Evolutionary conservation across 1,284 basidiomycete genomes (phyloP), one percentile per base, ranked within the genome.

Genomic region (Tremellales sp.): DNA sequence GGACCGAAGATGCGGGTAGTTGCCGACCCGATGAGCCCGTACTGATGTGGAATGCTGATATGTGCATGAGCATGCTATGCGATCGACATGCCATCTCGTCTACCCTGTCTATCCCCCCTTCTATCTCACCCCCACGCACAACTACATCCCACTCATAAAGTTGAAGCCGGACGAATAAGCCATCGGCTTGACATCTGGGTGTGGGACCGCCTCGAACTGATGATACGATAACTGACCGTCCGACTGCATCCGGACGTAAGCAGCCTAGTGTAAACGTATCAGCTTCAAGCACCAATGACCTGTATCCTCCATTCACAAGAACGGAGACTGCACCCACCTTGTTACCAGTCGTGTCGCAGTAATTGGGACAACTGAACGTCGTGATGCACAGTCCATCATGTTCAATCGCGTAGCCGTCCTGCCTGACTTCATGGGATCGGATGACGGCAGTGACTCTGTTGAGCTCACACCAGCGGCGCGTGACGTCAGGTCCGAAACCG

Each of bases 361-460:
- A 75, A 52, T 75, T 75, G 13, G 73, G 73, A 54, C 72, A 73
- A 41, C 64, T 68, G 52, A 76, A 76, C 6, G 72, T 72, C 10
- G 74, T 76, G 48, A 75, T 73, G 51, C 74, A 76, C 49, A 76
- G 46, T 12, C 74, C 74, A 51, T 71, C 85, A 61, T 82, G 80
- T 63, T 81, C 80, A 52, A 81, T 75, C 33, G 77, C 77, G 62
- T 80, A 81, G 0, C 80, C 80, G 12, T 75, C 78, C 79, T 94
- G 89, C 50, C 96, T 84, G 40, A 98, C 94, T 81, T 99, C 96
- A 73, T 99, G 96, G 60, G 89, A 92, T 46, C 96, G 86, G 62
- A 98, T 85, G 45, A 99, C 81, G 3, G 89, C 89, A 25, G 89
- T 87, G 42, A 97, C 80, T 36, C 84, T 81, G 71, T 96, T 97